phyloP scores from a whole-genome alignment of 805 yeast genomes.

The Kodamaea laetipori region DNA sequence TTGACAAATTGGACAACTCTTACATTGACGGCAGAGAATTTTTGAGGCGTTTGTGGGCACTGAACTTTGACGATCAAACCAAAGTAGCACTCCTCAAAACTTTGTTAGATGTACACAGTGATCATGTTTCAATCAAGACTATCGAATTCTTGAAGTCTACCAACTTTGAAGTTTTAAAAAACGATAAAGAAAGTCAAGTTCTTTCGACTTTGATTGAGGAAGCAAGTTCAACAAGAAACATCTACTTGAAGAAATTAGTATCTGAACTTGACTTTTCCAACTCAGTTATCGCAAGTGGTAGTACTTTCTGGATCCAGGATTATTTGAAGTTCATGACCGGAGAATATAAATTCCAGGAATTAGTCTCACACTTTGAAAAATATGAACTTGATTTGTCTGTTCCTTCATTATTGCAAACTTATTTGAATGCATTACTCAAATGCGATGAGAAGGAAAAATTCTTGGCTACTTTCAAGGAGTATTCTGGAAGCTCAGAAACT shows the following conservation, averaged over 20 bases:
- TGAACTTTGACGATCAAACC: slow-evolving; percentile 16
- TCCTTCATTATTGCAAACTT: slow-evolving; percentile 4
- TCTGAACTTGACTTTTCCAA: slow-evolving; percentile 13
- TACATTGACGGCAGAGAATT: slow-evolving; percentile 23
- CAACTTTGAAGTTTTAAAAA: neutral
- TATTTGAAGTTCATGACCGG: slow-evolving; percentile 1
- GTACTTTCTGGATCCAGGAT: neutral
- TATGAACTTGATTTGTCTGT: slow-evolving; percentile 10
- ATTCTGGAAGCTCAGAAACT: slow-evolving; percentile 17
- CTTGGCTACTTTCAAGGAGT: slow-evolving; percentile 19
- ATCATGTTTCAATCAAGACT: slow-evolving; percentile 28
- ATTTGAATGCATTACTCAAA: slow-evolving; percentile 19
- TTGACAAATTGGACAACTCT: slow-evolving; percentile 22
- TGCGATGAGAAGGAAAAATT: slow-evolving; percentile 18
- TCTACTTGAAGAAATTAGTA: slow-evolving; percentile 22
- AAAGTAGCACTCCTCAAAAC: slow-evolving; percentile 16
- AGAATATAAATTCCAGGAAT: slow-evolving; percentile 3
- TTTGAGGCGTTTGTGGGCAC: slow-evolving; percentile 25
- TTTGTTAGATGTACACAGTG: slow-evolving; percentile 26
- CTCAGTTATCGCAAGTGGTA: neutral
- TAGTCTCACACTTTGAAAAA: slow-evolving; percentile 14
- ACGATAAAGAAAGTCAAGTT: slow-evolving; percentile 3
- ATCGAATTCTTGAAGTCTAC: slow-evolving; percentile 19
- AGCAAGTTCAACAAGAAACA: slow-evolving; percentile 19
- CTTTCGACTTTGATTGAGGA: slow-evolving; percentile 15